These are phyloP conservation scores for Actinomortierella wolfii DNA, from an alignment of 371 early-diverging fungal species.

Conservation along the genomic window DNA sequence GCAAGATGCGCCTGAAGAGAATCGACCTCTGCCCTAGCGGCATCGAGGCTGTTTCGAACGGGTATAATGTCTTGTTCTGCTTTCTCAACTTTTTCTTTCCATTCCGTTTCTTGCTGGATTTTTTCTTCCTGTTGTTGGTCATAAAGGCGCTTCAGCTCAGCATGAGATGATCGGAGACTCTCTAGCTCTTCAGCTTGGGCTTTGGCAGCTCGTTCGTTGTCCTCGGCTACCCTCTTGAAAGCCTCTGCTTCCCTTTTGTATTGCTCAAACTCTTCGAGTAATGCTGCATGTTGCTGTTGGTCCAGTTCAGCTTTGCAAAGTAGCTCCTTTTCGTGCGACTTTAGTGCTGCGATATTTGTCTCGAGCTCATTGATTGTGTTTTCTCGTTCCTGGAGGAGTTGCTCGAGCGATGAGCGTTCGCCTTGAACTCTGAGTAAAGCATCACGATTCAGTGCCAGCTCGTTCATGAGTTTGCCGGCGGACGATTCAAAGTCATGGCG, in stretches of 20 bases:
- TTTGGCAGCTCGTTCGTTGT: constrained; percentile 5
- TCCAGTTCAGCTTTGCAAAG: neutral
- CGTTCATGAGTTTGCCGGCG: constrained; percentile 16
- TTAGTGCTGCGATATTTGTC: too few species aligned
- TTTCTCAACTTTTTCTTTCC: constrained; percentile 8
- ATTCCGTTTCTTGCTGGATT: constrained; percentile 3
- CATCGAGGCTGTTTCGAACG: too few species aligned
- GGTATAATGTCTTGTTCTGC: neutral
- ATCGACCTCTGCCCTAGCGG: too few species aligned
- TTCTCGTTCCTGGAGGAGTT: neutral
- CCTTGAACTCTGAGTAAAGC: constrained; percentile 16
- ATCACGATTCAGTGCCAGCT: constrained; percentile 29
- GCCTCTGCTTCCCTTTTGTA: constrained; percentile 11
- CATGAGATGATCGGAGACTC: constrained; percentile 12
- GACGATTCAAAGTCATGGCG: constrained; percentile 23
- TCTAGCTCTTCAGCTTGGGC: constrained; percentile 21
- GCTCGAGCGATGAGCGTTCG: constrained; percentile 13
- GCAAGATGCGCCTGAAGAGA: too few species aligned
- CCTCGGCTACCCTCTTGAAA: constrained; percentile 10
- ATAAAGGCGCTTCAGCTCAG: constrained; percentile 12
- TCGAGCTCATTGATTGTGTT: too few species aligned
- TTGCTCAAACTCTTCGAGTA: constrained; percentile 3
- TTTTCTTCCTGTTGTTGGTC: constrained; percentile 14
- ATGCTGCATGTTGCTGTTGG: constrained; percentile 9
- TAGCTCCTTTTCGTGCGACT: too few species aligned